Percentiles rank a stretch among this genome's conserved stretches.
phyloP scores from a whole-genome alignment of 805 yeast species.

The baker's yeast (Saccharomyces cerevisiae) region DNA sequence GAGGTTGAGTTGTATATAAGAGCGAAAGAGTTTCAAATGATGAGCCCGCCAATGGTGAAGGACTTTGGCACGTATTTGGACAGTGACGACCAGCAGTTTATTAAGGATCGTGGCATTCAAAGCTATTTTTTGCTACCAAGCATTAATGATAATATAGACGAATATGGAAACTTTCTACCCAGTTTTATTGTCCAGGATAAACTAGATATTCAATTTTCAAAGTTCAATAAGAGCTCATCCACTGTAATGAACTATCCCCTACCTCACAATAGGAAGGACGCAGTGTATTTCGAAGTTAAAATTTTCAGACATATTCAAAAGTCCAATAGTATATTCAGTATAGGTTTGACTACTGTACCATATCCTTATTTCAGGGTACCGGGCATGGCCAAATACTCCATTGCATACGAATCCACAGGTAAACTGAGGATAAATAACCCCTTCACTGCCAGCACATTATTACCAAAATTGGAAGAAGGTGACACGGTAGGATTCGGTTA shows the following conservation, averaged over 20 bases:
- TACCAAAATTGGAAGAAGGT: conserved; percentile 54
- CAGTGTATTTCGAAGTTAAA: conserved; percentile 61
- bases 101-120: conserved; percentile 31
- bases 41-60: conserved; percentile 26
- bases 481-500: conserved; percentile 93
- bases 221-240: conserved; percentile 26
- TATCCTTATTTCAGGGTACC: conserved; percentile 71
- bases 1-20: conserved; percentile 28
- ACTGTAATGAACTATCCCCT: conserved; percentile 32
- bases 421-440: conserved; percentile 60
- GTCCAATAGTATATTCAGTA: conserved; percentile 44
- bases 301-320: conserved; percentile 31
- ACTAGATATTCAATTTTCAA: conserved; percentile 27
- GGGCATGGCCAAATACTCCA: conserved; percentile 60
- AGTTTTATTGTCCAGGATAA: conserved; percentile 30
- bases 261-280: conserved; percentile 46
- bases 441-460: conserved; percentile 35
- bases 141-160: conserved; percentile 29
- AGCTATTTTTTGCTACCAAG: conserved; percentile 29
- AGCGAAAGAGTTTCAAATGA: conserved; percentile 24
- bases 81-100: conserved; percentile 20
- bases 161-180: conserved; percentile 28
- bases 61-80: conserved; percentile 27
- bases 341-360: conserved; percentile 65
- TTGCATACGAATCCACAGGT: conserved; percentile 70